Evolutionary conservation across 768 basidiomycete genomes (phyloP), one percentile per base, ranked within the genome.

Genomic region (Saitozyma sp.): DNA sequence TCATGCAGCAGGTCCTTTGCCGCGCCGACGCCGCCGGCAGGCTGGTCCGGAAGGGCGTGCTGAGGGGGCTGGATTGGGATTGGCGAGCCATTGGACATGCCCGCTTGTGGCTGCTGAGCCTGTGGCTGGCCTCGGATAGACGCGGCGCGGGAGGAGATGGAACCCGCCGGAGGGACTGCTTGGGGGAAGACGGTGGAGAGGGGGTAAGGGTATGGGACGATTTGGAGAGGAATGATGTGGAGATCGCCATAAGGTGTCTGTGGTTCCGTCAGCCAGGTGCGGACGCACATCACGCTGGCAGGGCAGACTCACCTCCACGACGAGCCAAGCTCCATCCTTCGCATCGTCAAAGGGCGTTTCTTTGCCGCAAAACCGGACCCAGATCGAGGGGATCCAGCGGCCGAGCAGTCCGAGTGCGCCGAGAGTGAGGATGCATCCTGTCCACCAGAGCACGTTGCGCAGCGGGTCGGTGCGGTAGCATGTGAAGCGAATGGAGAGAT

Each of bases 321-420:
- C 89, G 69, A 92, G 74, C 58, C 77, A 75, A 11, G 69, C 88
- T 5, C 90, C 91, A 67, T 86, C 80, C 42, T 80, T 78, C 9
- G 86, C 82, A 59, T 90, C 61, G 53, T 86, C 85, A 71, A 98
- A 99, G 19, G 89, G 88, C 57, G 85, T 90, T 78, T 94, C 91
- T 50, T 81, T 83, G 1, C 91, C 86, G 19, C 90, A 89, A 85
- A 89, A 94, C 38, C 86, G 86, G 55, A 98, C 85, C 96, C 96
- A 97, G 37, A 93, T 67, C 6, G 84, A 85, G 59, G 96, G 96
- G 67, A 96, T 87, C 96, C 96, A 99, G 71, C 92, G 87, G 4
- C 93, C 94, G 9, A 94, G 79, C 16, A 99, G 83, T 10, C 84
- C 88, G 19, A 97, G 81, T 6, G 85, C 77, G 6, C 96, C 95